Evolutionary conservation across 1,284 basidiomycete genomes (phyloP).

Genomic region (Ganoderma boninense): DNA sequence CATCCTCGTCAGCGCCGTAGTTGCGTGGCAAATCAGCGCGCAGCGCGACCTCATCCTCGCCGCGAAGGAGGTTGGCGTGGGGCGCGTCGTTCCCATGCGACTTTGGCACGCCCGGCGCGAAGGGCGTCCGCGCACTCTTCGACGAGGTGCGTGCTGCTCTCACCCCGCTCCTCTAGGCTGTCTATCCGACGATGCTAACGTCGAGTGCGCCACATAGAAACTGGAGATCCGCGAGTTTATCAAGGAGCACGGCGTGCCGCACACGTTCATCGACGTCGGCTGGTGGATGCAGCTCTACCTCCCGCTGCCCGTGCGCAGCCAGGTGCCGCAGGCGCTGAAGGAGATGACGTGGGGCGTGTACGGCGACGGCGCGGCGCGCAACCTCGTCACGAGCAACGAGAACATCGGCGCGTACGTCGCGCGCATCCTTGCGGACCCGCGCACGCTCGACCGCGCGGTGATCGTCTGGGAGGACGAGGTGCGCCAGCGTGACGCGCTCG

Average conservation of each 20-base stretch:
- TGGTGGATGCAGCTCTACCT: conserved; percentile 39
- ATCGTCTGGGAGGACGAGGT: conserved; percentile 40
- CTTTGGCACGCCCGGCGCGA: conserved; percentile 29
- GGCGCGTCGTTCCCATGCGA: conserved; percentile 31
- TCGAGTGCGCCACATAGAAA: conserved; percentile 27
- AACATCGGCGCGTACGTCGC: conserved; percentile 35
- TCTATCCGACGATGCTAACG: background rate
- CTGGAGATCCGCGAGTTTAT: conserved; percentile 30
- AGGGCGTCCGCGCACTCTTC: conserved; percentile 22
- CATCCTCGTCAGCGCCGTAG: conserved; percentile 25
- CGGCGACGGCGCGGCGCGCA: conserved; percentile 25
- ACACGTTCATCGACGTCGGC: conserved; percentile 39
- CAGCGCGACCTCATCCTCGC: conserved; percentile 28
- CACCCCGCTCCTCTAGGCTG: too few relatives aligned
- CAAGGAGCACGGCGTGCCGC: conserved; percentile 26
- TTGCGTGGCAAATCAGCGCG: background rate
- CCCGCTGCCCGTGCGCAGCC: conserved; percentile 18
- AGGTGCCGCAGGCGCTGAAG: background rate
- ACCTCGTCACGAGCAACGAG: conserved; percentile 28
- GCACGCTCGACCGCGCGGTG: conserved; percentile 39
- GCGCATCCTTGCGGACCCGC: conserved; percentile 35
- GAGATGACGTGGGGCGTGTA: conserved; percentile 13
- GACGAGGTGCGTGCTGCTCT: conserved; percentile 24
- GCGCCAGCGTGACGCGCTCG: conserved; percentile 27
- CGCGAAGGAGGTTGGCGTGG: conserved; percentile 19